These are phyloP conservation scores for Penicillium steckii DNA, from an alignment of 495 filamentous ascomycete species.

Conservation along the genomic window DNA sequence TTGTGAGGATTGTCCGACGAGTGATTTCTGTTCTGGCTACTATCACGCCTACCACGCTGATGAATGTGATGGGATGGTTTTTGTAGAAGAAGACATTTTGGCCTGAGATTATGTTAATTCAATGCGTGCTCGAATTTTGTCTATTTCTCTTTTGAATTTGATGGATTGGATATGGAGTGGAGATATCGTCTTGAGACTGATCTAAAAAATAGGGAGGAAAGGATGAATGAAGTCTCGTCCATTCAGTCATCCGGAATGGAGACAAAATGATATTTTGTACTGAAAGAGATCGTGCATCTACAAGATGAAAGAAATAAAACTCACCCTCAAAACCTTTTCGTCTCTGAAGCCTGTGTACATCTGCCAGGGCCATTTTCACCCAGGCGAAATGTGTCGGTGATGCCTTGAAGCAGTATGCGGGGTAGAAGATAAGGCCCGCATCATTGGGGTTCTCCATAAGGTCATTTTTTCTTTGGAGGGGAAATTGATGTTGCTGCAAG, in stretches of 20 bases:
- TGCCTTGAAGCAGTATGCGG: conserved; percentile 77
- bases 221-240: too few relatives aligned
- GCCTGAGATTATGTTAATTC: conserved; percentile 39
- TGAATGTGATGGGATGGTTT: conserved; percentile 90
- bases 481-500: background rate
- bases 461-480: conserved; percentile 28
- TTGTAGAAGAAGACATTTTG: conserved; percentile 73
- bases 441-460: conserved; percentile 32
- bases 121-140: background rate
- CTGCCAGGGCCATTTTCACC: conserved; percentile 72
- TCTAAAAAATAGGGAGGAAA: too few relatives aligned
- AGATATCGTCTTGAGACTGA: too few relatives aligned
- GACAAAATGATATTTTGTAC: too few relatives aligned
- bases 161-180: too few relatives aligned
- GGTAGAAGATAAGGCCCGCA: conserved; percentile 59
- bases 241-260: too few relatives aligned
- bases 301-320: conserved; percentile 1
- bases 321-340: conserved; percentile 68
- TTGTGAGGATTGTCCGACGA: conserved; percentile 58
- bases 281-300: too few relatives aligned
- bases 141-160: background rate
- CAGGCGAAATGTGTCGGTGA: conserved; percentile 82
- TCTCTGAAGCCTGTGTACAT: conserved; percentile 60
- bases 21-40: conserved; percentile 70
- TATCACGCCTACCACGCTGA: conserved; percentile 71